Conservation (phyloP, 805 yeast genomes). For the Torulaspora maleeae region DNA sequence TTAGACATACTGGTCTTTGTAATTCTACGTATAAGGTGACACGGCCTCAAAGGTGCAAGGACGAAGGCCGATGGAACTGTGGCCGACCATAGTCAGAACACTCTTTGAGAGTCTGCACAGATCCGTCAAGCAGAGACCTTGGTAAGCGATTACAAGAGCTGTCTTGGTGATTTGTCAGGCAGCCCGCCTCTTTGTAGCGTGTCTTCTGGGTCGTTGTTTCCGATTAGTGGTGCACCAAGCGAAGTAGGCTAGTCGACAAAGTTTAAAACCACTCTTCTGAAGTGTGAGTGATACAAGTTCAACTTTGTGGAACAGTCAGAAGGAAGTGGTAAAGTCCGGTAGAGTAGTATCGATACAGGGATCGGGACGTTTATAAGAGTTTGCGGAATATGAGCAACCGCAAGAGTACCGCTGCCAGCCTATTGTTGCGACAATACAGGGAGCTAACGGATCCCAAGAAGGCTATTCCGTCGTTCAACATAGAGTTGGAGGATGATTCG, state of each 20-base stretch:
- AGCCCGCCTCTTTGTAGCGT: background rate
- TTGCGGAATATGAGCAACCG: slow-evolving; percentile 26
- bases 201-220: slow-evolving; percentile 2
- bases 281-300: slow-evolving; percentile 1
- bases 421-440: slow-evolving; percentile 86
- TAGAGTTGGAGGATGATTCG: slow-evolving; percentile 55
- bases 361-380: background rate
- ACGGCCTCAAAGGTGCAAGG: background rate
- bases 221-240: slow-evolving; percentile 6
- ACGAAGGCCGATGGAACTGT: background rate
- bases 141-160: background rate
- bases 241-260: slow-evolving; percentile 1
- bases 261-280: slow-evolving; percentile 1
- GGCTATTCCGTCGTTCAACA: slow-evolving; percentile 67
- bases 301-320: background rate
- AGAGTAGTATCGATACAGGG: background rate
- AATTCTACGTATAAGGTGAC: background rate
- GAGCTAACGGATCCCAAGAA: slow-evolving; percentile 91
- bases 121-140: background rate
- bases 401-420: slow-evolving; percentile 65
- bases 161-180: background rate
- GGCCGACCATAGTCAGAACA: background rate
- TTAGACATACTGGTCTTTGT: background rate
- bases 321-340: background rate
- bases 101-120: background rate